These are phyloP conservation scores for Nicotiana obtusifolia DNA, from an alignment of 257 asterid species.

Conservation along the genomic window DNA sequence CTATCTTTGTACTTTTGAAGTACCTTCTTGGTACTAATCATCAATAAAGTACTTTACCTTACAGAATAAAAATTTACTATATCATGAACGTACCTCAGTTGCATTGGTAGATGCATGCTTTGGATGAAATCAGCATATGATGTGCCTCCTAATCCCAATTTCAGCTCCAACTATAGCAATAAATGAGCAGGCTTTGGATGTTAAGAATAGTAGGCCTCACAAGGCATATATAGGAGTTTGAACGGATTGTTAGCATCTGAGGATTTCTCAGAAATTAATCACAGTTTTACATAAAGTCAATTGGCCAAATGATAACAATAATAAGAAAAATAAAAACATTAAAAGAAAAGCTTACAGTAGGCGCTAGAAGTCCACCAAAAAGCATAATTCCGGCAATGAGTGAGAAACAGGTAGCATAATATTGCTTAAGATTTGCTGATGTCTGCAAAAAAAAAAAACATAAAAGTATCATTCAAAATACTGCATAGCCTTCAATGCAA, in stretches of 20 bases:
- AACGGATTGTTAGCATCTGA: not conserved
- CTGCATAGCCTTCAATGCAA: not conserved
- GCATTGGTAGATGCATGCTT: constrained; percentile 91
- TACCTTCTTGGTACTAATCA: not conserved
- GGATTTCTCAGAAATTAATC: not conserved
- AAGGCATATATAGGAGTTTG: not conserved
- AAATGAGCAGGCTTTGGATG: constrained; percentile 6
- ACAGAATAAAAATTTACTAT: not conserved
- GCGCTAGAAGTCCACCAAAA: constrained; percentile 95
- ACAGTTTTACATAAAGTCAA: not conserved
- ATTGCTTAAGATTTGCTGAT: constrained; percentile 65
- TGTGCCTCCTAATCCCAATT: constrained; percentile 90
- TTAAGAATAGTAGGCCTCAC: not conserved
- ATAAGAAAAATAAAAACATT: not conserved
- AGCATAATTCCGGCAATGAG: constrained; percentile 87
- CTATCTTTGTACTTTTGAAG: not conserved
- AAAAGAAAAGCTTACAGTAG: constrained; percentile 53
- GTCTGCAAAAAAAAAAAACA: constrained; percentile 41
- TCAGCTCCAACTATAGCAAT: constrained; percentile 72
- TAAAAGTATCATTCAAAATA: not conserved
- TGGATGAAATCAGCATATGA: constrained; percentile 83
- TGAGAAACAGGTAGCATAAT: constrained; percentile 81
- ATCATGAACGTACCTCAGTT: constrained; percentile 49
- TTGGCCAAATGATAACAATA: not conserved
- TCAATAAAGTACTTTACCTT: not conserved